These are phyloP conservation scores for Phialophora expanda DNA, from an alignment of 2,329 filamentous ascomycete genomes.

Conservation along the genomic window DNA sequence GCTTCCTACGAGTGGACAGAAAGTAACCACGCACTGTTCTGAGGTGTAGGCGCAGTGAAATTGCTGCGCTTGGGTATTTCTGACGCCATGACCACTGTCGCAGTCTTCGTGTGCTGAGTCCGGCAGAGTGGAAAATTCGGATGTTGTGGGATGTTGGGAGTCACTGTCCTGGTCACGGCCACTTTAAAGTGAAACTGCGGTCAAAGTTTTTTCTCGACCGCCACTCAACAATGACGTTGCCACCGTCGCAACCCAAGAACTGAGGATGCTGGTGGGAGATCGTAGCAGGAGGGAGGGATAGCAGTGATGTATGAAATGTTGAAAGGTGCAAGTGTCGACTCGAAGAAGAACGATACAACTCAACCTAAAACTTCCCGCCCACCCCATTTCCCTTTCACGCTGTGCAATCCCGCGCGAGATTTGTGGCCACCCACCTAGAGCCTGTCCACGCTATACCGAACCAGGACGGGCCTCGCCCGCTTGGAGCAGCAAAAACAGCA, in stretches of 20 bases:
- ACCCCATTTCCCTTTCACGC: neutral
- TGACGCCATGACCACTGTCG: constrained; percentile 2
- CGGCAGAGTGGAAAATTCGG: constrained; percentile 1
- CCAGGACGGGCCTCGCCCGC: neutral
- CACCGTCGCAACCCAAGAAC: too few species aligned
- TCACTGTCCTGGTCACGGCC: neutral
- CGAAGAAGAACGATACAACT: constrained; percentile 1
- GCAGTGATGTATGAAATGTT: constrained; percentile 1
- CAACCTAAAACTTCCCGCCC: neutral
- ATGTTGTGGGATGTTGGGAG: constrained; percentile 5
- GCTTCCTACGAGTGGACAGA: neutral
- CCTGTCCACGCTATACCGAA: neutral
- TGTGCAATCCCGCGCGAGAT: neutral
- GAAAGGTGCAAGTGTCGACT: neutral
- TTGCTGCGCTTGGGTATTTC: constrained; percentile 27
- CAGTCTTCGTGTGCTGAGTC: neutral
- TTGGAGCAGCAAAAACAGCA: neutral
- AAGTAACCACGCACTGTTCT: constrained; percentile 70
- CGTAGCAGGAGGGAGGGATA: neutral
- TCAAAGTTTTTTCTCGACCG: constrained; percentile 1
- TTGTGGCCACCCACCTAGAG: neutral
- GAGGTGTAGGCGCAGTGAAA: constrained; percentile 64
- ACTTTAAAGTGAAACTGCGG: constrained; percentile 8
- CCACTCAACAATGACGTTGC: neutral
- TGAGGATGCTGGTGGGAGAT: neutral